Evolutionary conservation across 2,329 filamentous ascomycete species (phyloP), one percentile per base, ranked within the genome.

Genomic region (Fusarium euwallaceae): DNA sequence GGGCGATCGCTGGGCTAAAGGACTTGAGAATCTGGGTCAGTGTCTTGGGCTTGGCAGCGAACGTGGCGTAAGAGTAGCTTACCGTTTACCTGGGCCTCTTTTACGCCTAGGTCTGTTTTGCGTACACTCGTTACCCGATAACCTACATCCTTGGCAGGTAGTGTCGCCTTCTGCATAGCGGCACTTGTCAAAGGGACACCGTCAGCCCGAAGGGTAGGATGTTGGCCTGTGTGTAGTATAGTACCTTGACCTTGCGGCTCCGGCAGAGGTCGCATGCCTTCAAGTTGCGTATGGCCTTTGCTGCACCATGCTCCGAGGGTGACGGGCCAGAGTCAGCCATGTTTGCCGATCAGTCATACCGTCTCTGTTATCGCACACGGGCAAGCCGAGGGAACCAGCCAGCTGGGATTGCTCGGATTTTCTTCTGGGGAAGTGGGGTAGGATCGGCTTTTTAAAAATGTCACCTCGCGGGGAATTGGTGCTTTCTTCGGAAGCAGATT

Each of bases 381-480:
- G 11, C 45, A 51, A 27, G 24, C 45, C 17, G 24, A 32, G 29
- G 12, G 32, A 14, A 5, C 24, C 45, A n/a, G 45, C 48, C 24
- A 29, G 48, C 48, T 55, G 27, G 48, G 48, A 32, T 55, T 34
- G 48, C 27, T 55, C 48, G 48, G 48, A 55, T 55, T 55, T 55
- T 55, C 27, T n/a, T 55, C 48, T 55, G 48, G 48, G 27, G 48
- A 55, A 55, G 48, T 55, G 48, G 48, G 48, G 48, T 55, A 20
- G 27, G 27, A 32, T 55, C 48, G 48, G 48, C 17, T 55, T 55
- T 53, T 32, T 32, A 53, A 55, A 55, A 27, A 27, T 53, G 22
- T 48, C 8, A 27, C 43, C 43, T 48, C 22, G 43, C 43, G 43
- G 43, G 43, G 43, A 48, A 17, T 48, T 53, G 48, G 48, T 4